Evolutionary conservation across 495 filamentous ascomycete species (phyloP).

Genomic region (Penicillium fimorum): DNA sequence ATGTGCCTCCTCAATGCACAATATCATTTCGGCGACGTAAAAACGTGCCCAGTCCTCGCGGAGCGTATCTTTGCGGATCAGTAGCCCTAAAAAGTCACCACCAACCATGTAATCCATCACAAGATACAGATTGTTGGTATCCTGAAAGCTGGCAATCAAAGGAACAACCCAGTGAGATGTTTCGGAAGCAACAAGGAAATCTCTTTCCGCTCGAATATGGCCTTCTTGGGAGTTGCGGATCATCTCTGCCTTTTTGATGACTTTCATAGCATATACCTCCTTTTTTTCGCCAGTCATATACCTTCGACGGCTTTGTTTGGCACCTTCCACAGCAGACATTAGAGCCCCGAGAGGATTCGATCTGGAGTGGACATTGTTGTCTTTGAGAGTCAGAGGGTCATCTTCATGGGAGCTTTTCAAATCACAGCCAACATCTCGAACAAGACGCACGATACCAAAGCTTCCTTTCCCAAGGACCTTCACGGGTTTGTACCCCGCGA

Average conservation of each 20-base stretch:
- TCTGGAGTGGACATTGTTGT: neutral
- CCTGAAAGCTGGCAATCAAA: conserved; percentile 85
- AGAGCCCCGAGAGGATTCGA: conserved; percentile 15
- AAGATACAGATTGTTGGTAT: conserved; percentile 77
- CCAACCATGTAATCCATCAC: conserved; percentile 98
- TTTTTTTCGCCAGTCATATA: conserved; percentile 39
- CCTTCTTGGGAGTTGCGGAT: conserved; percentile 86
- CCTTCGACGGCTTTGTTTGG: conserved; percentile 25
- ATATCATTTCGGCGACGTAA: conserved; percentile 92
- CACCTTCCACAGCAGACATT: conserved; percentile 29
- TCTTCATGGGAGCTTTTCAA: conserved; percentile 7
- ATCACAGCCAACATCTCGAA: conserved; percentile 55
- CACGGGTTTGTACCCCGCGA: conserved; percentile 72
- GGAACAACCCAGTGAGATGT: conserved; percentile 85
- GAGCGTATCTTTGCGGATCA: conserved; percentile 79
- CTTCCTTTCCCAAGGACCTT: conserved; percentile 92
- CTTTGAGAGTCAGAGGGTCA: neutral
- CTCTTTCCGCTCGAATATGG: conserved; percentile 85
- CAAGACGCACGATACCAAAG: conserved; percentile 86
- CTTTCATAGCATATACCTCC: conserved; percentile 90
- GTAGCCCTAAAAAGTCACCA: conserved; percentile 83
- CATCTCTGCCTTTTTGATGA: conserved; percentile 90
- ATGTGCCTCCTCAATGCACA: conserved; percentile 92
- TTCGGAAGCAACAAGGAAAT: conserved; percentile 84
- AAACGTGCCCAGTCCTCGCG: conserved; percentile 74